phyloP scores from a whole-genome alignment of 345 rosid genomes.

The Salix purpurea region DNA sequence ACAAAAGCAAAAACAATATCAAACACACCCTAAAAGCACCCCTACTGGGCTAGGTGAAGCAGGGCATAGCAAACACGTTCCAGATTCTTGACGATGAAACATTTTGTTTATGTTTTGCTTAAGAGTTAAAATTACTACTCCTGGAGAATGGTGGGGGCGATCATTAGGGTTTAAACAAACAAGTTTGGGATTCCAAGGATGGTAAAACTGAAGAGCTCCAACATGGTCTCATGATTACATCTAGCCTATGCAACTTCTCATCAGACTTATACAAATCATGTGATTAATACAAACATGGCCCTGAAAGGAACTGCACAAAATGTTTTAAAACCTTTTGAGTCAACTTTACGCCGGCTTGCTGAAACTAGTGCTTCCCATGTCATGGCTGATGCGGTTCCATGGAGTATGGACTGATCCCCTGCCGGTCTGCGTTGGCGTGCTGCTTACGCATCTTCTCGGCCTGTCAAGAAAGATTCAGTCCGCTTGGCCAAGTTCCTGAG shows the following conservation, averaged over 20 bases:
- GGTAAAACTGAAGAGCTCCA: not conserved
- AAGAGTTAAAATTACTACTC: not conserved
- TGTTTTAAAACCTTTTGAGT: not conserved
- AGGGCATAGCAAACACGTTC: not conserved
- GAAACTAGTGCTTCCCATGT: slow-evolving; percentile 33
- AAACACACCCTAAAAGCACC: not conserved
- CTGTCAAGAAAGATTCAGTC: slow-evolving; percentile 1
- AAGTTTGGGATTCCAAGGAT: not conserved
- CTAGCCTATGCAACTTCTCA: not conserved
- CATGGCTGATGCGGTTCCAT: slow-evolving; percentile 33
- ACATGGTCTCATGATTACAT: not conserved
- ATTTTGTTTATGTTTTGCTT: not conserved
- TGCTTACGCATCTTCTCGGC: not conserved
- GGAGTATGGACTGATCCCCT: not conserved
- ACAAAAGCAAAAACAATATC: too few species aligned
- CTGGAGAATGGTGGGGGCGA: not conserved
- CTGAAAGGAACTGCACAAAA: not conserved
- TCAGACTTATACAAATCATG: not conserved
- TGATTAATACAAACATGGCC: not conserved
- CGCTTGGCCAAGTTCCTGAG: not conserved
- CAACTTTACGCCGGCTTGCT: not conserved
- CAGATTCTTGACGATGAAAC: not conserved
- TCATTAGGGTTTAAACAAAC: not conserved
- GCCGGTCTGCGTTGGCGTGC: slow-evolving; percentile 15
- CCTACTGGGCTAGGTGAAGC: not conserved